Evolutionary conservation across 768 basidiomycete genomes (phyloP), one percentile per base, ranked within the genome.

Genomic region (Kwoniella europaea): DNA sequence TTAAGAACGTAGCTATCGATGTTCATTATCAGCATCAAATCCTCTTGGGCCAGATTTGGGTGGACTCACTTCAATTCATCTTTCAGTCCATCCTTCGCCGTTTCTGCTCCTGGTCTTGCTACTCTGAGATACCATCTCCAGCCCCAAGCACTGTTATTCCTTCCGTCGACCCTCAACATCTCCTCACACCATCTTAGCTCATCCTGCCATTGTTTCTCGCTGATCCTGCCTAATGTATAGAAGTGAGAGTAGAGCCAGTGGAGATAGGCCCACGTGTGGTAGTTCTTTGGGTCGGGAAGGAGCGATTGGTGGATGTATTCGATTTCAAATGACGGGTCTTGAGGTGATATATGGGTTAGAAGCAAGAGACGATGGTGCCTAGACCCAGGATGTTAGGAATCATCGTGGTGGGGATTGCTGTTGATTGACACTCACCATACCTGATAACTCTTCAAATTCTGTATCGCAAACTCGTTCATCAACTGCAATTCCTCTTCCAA

Each of bases 101-200:
- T 91, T 89, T 79, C 87, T 86, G 76, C 90, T 88, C n/a, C 89
- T 88, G 65, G 86, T 83, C 75, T 88, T 84, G 72, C 90, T 85
- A 52, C 91, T 89, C 63, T 88, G 87, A 83, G 89, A 92, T 58
- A 92, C 90, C 71, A 94, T 88, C 82, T 93, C 97, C 86, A 94
- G 91, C 55, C 94, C 97, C 97, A 99, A 22, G 92, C 97, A 43
- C 93, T 95, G 81, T 99, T 99, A 84, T 99, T 99, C 76, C 97
- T 85, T 46, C 96, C 87, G 82, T 99, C 96, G 29, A 86, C 84
- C 10, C 86, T 85, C 4, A 84, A 56, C 74, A 84, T 75, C 57
- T 71, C 72, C n/a, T 81, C 79, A 42, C 81, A 80, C 84, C 84
- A 84, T 18, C 55, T 54, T 44, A 67, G 60, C 66, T 84, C 84